Base-by-base conservation (phyloP, 352 stramenopile genomes). In the Phytophthora quininea region DNA sequence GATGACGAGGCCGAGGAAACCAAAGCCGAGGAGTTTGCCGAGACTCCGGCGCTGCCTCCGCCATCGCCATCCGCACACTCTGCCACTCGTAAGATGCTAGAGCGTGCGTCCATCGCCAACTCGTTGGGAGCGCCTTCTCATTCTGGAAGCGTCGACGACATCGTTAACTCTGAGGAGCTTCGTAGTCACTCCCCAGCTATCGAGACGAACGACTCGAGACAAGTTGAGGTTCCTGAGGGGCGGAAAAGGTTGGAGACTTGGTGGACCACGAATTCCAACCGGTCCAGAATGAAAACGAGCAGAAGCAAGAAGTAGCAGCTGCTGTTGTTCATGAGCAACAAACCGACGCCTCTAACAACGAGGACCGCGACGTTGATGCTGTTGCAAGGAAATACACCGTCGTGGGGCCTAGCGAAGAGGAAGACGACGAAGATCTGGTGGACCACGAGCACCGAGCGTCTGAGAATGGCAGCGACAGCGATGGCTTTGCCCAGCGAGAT, bases 11-110 rank as follows among this genome's bases (percentile, higher is more conserved):
- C 53, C 7, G 76, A 91, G 46, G 80, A 91, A 51, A 84, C 71
- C 9, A 91, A 92, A 45, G 69, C 75, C 3, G 63, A 80, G 2
- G 80, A 87, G 58, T 86, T 85, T 43, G 67, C 73, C 4, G 64
- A 67, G 27, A 88, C 73, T 0, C 79, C 76, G 10, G 76, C 75
- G 8, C 52, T 90, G 3, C 67, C 80, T 3, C 70, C 80, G 1
- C 75, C 80, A 7, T 81, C 77, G 19, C 69, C 72, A 15, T 89
- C 82, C 24, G 78, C 74, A 1, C 74, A 82, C 29, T 64, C 27
- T 12, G 62, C 55, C 7, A 88, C 70, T 4, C 56, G 79, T 8
- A 58, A 76, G 49, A 54, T 73, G n/a, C 68, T 81, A 9, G 65
- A 69, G 9, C 74, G 66, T n/a, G 58, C 76, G n/a, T 74, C 68